Evolutionary conservation across 2,329 filamentous ascomycete genomes (phyloP), one percentile per base, ranked within the genome.

Genomic region (Hypoxylon sp.): DNA sequence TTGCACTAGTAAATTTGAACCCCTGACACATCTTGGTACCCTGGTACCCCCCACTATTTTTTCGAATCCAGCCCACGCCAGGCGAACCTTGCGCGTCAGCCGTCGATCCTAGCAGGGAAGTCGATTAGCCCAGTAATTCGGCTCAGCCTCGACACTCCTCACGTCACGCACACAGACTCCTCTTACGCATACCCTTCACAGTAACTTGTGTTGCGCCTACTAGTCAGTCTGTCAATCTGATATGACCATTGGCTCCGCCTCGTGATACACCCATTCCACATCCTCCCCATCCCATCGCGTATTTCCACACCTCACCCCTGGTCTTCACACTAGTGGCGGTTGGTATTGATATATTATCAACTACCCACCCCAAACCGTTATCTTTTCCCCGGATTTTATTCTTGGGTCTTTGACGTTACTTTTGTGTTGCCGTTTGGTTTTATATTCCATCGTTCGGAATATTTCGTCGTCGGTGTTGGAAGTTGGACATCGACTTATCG

Each of bases 111-210:
- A 63, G 55, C 30, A 41, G 16, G 37, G 37, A 41, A 41, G 14
- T 16, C 46, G 41, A 39, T 53, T 63, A 64, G 61, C 55, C 67
- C 55, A 70, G 63, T 65, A 61, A 65, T 61, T 61, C 25, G 45
- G 70, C 75, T 77, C 75, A 77, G 75, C 75, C 75, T 77, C 74
- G 71, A 74, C 65, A 62, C 6, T 41, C 62, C 68, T 73, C 72
- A 73, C 74, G 74, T 76, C 74, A 75, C 75, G 70, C 75, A 70
- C 65, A 68, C 68, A 69, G 70, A 71, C 70, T 71, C 70, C 67
- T 66, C 70, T 57, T 53, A 30, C 41, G 37, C 37, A 41, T 41
- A 47, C 57, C 60, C 52, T 58, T 48, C 39, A 58, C 62, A 66
- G 57, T 65, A 64, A 58, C 59, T 63, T 41, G 47, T 66, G 67